Conservation (phyloP, 176 grass and related monocot species). For the Tillandsia fasciculata region DNA sequence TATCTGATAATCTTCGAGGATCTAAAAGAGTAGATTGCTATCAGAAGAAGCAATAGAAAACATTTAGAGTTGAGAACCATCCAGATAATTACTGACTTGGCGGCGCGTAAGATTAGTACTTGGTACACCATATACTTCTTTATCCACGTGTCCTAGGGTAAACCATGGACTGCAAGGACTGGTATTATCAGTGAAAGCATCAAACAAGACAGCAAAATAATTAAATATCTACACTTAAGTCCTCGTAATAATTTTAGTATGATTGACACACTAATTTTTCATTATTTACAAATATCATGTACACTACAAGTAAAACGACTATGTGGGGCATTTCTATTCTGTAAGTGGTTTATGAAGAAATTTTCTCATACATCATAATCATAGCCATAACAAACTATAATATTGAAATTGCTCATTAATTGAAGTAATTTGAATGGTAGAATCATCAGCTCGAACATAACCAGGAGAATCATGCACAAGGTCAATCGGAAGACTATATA, state of each 20-base stretch:
- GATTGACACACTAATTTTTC: neutral
- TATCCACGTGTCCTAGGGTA: conserved; percentile 65
- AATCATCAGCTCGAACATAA: conserved; percentile 7
- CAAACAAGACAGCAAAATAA: neutral
- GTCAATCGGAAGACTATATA: neutral
- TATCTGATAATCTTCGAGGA: conserved; percentile 74
- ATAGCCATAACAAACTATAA: neutral
- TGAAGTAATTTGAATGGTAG: neutral
- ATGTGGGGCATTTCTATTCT: no score
- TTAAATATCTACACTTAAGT: neutral
- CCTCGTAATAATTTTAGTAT: neutral
- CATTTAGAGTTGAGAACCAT: conserved; percentile 5
- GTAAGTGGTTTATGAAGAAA: no score
- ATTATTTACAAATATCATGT: no score
- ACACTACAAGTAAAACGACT: no score
- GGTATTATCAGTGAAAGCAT: conserved; percentile 7
- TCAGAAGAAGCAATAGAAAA: conserved; percentile 19
- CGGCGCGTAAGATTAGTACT: conserved; percentile 49
- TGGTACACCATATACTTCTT: conserved; percentile 49
- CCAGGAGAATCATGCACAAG: neutral
- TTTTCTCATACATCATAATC: neutral
- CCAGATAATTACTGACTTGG: conserved; percentile 39
- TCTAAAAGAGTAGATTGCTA: conserved; percentile 35
- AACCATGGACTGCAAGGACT: conserved; percentile 65
- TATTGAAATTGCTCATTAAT: conserved; percentile 4